A percentile compares a stretch with the other conserved stretches of the same genome.
Evolutionary conservation across 192 early-diverging fungal genomes (phyloP).

Genomic region (Rhizoclosmatium sp.): DNA sequence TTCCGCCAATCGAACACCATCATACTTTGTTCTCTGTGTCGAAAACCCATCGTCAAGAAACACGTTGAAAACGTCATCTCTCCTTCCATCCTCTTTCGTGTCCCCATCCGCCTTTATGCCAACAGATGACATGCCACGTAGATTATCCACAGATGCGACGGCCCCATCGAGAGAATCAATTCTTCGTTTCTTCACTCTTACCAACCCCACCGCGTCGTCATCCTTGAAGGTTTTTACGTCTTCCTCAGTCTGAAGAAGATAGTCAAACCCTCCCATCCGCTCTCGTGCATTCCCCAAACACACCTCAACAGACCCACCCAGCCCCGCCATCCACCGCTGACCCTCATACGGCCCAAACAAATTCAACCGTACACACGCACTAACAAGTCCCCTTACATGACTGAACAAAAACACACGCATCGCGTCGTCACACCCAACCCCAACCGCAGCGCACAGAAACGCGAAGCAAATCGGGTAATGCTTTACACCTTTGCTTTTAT

Average conservation of each 20-base stretch:
- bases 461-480: slow-evolving; percentile 87
- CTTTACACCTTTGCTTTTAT: slow-evolving; percentile 26
- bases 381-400: slow-evolving; percentile 86
- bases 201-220: too few species aligned
- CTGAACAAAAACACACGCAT: slow-evolving; percentile 82
- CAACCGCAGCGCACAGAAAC: slow-evolving; percentile 65
- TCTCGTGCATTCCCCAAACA: neutral
- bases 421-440: slow-evolving; percentile 58
- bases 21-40: neutral
- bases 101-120: too few species aligned
- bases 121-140: too few species aligned
- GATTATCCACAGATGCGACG: too few species aligned
- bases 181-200: too few species aligned
- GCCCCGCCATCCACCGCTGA: slow-evolving; percentile 71
- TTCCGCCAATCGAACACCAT: neutral
- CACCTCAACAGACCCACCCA: neutral
- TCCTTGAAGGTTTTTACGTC: neutral
- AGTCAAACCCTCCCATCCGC: neutral
- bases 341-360: slow-evolving; percentile 89
- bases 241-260: neutral
- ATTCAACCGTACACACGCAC: slow-evolving; percentile 87
- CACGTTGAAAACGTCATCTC: neutral
- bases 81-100: neutral
- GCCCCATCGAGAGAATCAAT: too few species aligned
- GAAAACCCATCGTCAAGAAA: neutral